Evolutionary conservation across 2,329 filamentous ascomycete genomes (phyloP).

Genomic region (Epichloe gansuensis): DNA sequence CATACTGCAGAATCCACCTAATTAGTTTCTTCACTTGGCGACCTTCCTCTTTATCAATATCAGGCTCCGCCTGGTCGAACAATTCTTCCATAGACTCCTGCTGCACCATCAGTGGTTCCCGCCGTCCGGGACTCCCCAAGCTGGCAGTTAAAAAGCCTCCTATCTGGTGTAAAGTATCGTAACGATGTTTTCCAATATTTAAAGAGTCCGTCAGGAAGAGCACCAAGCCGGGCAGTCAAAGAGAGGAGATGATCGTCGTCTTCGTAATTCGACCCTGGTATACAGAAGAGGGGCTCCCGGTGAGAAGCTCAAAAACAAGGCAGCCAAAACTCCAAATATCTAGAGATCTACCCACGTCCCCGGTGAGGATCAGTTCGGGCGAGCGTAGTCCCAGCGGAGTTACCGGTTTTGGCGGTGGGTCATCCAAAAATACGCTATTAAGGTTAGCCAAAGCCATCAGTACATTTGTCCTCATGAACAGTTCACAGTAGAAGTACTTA

Average conservation of each 20-base stretch:
- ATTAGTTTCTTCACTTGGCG: constrained; percentile 15
- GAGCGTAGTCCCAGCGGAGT: constrained; percentile 16
- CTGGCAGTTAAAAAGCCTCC: constrained; percentile 14
- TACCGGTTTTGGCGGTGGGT: constrained; percentile 13
- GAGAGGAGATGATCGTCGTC: constrained; percentile 14
- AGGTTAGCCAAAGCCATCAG: neutral
- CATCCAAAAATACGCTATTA: constrained; percentile 15
- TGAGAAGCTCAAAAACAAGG: constrained; percentile 19
- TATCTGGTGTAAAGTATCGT: constrained; percentile 15
- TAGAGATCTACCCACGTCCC: constrained; percentile 11
- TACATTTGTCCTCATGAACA: neutral
- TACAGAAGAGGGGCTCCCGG: constrained; percentile 17
- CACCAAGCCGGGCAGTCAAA: constrained; percentile 11
- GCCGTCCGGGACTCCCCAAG: constrained; percentile 13
- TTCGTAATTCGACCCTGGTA: constrained; percentile 9
- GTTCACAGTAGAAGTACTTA: constrained; percentile 10
- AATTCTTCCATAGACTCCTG: constrained; percentile 14
- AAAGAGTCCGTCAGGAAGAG: constrained; percentile 11
- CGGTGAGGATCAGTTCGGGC: constrained; percentile 17
- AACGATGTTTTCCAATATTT: constrained; percentile 14
- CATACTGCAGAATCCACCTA: constrained; percentile 19
- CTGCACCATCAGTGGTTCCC: constrained; percentile 13
- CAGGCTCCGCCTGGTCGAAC: constrained; percentile 14
- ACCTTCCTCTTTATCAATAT: constrained; percentile 15
- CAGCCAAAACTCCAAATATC: constrained; percentile 22